Evolutionary conservation across 1,284 basidiomycete genomes (phyloP), one percentile per base, ranked within the genome.

Genomic region (Malassezia sympodialis): DNA sequence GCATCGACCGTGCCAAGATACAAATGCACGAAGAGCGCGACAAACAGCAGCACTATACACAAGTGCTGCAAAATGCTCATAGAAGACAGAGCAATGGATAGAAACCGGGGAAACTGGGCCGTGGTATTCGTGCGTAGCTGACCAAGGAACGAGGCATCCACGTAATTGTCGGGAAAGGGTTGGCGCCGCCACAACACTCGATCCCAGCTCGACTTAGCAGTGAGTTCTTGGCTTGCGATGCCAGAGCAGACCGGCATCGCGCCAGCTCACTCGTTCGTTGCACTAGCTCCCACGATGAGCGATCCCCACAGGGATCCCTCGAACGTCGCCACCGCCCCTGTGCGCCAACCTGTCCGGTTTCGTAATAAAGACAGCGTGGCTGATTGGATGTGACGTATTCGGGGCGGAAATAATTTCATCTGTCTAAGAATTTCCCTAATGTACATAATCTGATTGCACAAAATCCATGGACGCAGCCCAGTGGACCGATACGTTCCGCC

Each of bases 101-200:
- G 82, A 21, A 90, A 76, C 69, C 90, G 87, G 69, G 57, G 60
- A 37, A 60, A 51, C 1, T 58, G 31, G 59, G 73, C 37, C 58
- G 59, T 21, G 66, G 66, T 60, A 30, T 68, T 68, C 48, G 60
- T 66, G 1, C 53, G 56, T 56, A 94, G 77, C 56, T 87, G 84
- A 1, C 84, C 82, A 47, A 93, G 79, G 74, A 93, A 94, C 8
- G 82, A 79, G 2, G 77, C 76, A 10, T 87, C 85, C 48, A 94
- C 84, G 76, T 89, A 83, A 73, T 91, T 90, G 76, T 94, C 90
- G 14, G 86, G 83, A 70, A 81, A 86, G 5, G 81, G 78, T 69
- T 86, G 86, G 58, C 76, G 78, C 69, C 83, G 83, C 88, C 89
- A 94, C 17, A 96, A 81, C n/a, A 87, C 79, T 69, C 84, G 86